These are phyloP conservation scores for Fraxinus nigra DNA, from an alignment of 305 asterid species.

Conservation along the genomic window DNA sequence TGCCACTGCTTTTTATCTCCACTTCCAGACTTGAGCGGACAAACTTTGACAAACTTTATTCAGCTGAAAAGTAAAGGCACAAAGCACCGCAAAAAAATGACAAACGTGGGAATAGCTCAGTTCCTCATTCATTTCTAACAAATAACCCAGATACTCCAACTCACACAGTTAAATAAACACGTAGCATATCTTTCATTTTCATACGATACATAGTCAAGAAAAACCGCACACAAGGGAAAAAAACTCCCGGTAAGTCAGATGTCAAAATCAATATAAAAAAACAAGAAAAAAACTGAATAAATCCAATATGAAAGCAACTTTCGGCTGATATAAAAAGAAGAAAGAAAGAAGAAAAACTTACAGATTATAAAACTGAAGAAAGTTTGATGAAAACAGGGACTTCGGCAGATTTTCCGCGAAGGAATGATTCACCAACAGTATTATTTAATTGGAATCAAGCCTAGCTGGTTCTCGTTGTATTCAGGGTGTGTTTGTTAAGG, in stretches of 20 bases:
- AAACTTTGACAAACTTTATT: neutral
- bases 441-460: neutral
- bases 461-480: neutral
- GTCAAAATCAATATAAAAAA: neutral
- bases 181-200: neutral
- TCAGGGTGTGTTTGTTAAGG: no score
- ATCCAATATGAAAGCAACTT: neutral
- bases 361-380: constrained; percentile 2
- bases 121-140: neutral
- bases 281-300: neutral
- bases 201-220: neutral
- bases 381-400: neutral
- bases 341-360: neutral
- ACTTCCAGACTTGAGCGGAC: neutral
- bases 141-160: neutral
- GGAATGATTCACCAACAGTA: neutral
- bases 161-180: neutral
- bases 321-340: neutral
- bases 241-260: neutral
- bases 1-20: neutral
- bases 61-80: constrained; percentile 7
- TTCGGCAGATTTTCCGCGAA: constrained; percentile 15
- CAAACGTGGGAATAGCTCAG: neutral
- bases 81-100: neutral
- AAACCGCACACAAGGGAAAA: neutral